Evolutionary conservation across 2,329 filamentous ascomycete species (phyloP), one percentile per base, ranked within the genome.

Genomic region (Epichloe festucae): DNA sequence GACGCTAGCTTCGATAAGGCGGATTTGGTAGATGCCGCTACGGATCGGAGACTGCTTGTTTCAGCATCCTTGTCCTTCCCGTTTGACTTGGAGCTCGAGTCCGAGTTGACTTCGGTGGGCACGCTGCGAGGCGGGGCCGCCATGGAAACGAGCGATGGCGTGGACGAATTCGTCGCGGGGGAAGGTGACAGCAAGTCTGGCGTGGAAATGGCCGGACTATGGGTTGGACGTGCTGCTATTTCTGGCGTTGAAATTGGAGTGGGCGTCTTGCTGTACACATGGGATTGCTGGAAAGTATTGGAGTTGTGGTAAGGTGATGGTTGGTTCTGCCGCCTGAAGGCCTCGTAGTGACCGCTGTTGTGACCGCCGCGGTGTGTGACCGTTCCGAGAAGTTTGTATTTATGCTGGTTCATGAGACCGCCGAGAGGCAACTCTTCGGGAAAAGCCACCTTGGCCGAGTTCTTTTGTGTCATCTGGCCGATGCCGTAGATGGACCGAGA

Each of bases 361-460:
- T 98, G 93, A 55, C 87, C 94, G 39, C 93, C 93, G 62, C 95
- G 95, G 65, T 98, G 93, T 21, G 88, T 95, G 38, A 98, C 89
- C 38, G 95, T 80, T 12, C 85, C 89, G 0, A 95, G 77, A 5
- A 98, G 74, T 60, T 84, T 88, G 68, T 96, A 98, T 63, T 79
- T 85, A 56, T 82, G 85, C 61, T 85, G 82, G 52, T 85, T 78
- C 43, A 93, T 69, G 23, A 97, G 72, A 1, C 89, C 82, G 1
- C 93, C 93, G 3, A 98, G 72, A 0, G 87, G 81, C 2, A 98
- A 69, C n/a, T 78, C 77, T 66, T 97, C 91, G 0, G 90, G 90
- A 60, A 97, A 98, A 0, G 86, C 74, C 2, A 98, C 90, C 65
- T 95, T 97, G 60, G 91, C 91, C 53, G 87, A 83, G 65, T 98